Conservation (phyloP, 192 early-diverging fungal genomes). For the Mortierella alpina region DNA sequence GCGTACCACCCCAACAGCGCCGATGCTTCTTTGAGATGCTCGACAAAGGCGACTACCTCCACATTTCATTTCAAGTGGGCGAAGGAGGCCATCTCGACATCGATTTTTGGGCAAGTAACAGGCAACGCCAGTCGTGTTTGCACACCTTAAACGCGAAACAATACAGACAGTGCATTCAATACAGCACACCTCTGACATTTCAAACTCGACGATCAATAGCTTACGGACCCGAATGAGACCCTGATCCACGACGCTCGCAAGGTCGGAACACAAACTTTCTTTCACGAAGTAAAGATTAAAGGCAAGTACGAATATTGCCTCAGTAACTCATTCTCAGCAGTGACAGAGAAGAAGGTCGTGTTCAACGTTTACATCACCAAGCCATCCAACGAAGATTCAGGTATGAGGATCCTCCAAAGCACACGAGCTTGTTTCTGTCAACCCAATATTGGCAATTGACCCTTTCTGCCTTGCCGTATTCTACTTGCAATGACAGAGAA, state of each 20-base stretch:
- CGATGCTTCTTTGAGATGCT: slow-evolving; percentile 77
- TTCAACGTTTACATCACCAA: slow-evolving; percentile 67
- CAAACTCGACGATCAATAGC: slow-evolving; percentile 24
- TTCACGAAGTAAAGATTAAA: slow-evolving; percentile 55
- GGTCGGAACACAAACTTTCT: slow-evolving; percentile 54
- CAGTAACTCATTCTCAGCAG: slow-evolving; percentile 73
- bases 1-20: slow-evolving; percentile 46
- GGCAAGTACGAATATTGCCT: slow-evolving; percentile 83
- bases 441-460: not conserved
- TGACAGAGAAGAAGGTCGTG: slow-evolving; percentile 67
- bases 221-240: slow-evolving; percentile 58
- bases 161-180: too few relatives aligned
- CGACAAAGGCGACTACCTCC: slow-evolving; percentile 68
- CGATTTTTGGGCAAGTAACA: slow-evolving; percentile 70
- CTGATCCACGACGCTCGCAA: slow-evolving; percentile 45
- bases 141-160: too few relatives aligned
- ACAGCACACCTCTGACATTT: not conserved
- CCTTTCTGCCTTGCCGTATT: not conserved
- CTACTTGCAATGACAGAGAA: slow-evolving; percentile 11
- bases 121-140: not conserved
- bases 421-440: too few relatives aligned
- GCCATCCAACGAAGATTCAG: slow-evolving; percentile 51
- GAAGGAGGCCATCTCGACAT: slow-evolving; percentile 73
- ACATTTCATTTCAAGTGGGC: slow-evolving; percentile 76
- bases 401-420: not conserved